These are phyloP conservation scores for Cymbopogon citratus DNA, from an alignment of 176 grass and related monocot genomes.

Conservation along the genomic window DNA sequence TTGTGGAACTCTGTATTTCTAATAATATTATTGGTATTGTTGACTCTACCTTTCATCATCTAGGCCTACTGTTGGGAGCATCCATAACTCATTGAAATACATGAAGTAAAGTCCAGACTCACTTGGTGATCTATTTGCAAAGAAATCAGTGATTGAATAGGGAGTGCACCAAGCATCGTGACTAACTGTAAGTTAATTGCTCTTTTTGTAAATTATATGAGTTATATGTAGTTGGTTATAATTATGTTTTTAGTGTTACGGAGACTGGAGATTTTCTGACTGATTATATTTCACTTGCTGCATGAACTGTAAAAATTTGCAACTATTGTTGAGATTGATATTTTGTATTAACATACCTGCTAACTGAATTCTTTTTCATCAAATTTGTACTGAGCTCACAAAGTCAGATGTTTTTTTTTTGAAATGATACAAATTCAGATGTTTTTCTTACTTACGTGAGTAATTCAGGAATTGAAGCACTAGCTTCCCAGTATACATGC, in stretches of 20 bases:
- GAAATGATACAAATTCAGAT: too few relatives aligned
- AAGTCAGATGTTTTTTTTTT: not conserved
- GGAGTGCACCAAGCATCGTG: not conserved
- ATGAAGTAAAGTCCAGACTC: constrained; percentile 49
- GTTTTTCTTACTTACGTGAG: too few relatives aligned
- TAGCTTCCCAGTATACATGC: too few relatives aligned
- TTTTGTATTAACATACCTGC: not conserved
- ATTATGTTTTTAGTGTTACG: not conserved
- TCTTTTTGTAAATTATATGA: not conserved
- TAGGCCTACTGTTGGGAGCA: constrained; percentile 45
- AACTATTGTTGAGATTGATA: not conserved
- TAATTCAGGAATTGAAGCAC: too few relatives aligned
- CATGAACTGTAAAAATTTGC: not conserved
- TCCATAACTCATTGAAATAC: constrained; percentile 31
- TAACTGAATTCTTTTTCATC: not conserved
- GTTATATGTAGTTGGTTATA: too few relatives aligned
- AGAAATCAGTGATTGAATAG: not conserved
- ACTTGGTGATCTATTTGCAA: constrained; percentile 22
- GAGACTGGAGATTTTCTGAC: not conserved
- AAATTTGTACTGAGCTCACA: not conserved
- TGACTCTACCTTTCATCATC: not conserved
- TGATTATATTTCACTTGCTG: not conserved
- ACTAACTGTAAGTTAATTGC: not conserved
- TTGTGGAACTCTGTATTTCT: not conserved
- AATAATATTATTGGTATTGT: not conserved